Base-by-base conservation (phyloP, 768 basidiomycete species). In the Vararia minispora region DNA sequence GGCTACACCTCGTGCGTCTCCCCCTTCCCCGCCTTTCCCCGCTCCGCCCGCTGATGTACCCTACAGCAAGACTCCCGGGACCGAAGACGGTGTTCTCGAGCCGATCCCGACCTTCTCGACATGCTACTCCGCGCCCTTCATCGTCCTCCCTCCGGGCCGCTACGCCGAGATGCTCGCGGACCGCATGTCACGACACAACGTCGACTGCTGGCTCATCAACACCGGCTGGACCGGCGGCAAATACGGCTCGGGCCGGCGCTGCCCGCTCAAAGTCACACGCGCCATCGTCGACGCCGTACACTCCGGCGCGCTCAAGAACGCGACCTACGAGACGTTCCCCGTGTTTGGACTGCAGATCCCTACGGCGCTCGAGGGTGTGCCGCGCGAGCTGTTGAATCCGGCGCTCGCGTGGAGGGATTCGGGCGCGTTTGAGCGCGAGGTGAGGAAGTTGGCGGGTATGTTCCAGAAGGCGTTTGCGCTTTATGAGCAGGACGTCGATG, bases 61-160 rank as follows among this genome's bases (percentile, higher is more conserved):
- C 27, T 18, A 33, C 33, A 82, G 80, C 49, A 98, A 98, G 74
- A 98, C 92, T 2, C 92, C 92, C n/a, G 92, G 92, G 39, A 98
- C 94, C 3, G 94, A 98, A 58, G 94, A 97, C 53, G 94, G 94
- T 56, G 86, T 99, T 21, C 72, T 95, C 31, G 95, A 99, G 59
- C 95, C 95, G 42, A 92, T 94, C 46, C 95, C 95, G 17, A 98
- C 95, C 28, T 99, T 99, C 76, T 95, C 91, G 14, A 97, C 92
- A 23, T 98, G 95, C 64, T 99, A 97, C 74, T 86, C 84, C 50
- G 90, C 92, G 28, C 95, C 95, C n/a, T 98, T 99, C 75, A 97
- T 99, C 58, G 82, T 97, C 50, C 85, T 95, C 40, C 94, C 95
- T 62, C 91, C 91, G 31, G 76, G 85, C 25, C 83, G 91, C 45